Conservation (phyloP, 768 basidiomycete species). For the Pisolithus tinctorius region DNA sequence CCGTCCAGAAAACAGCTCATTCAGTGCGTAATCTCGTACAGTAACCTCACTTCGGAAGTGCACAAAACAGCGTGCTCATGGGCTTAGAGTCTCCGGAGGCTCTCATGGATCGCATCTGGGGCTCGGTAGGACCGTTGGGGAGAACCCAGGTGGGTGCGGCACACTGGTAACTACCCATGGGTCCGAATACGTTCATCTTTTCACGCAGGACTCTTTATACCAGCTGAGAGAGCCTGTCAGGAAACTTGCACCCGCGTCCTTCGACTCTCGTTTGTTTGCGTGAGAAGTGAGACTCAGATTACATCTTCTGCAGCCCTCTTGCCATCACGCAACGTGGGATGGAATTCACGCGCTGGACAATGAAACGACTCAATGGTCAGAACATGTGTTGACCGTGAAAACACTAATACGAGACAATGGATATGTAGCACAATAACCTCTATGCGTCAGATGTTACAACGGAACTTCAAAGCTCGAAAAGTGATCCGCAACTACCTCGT, state of each 20-base stretch:
- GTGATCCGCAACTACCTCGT: neutral
- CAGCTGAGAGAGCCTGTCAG: slow-evolving; percentile 59
- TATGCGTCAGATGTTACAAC: no score
- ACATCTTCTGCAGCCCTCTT: neutral
- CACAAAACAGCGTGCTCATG: slow-evolving; percentile 29
- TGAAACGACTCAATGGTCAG: no score
- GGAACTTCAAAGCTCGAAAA: neutral
- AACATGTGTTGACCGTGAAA: neutral
- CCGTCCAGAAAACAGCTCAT: slow-evolving; percentile 79
- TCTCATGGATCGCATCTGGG: slow-evolving; percentile 63
- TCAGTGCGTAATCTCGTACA: slow-evolving; percentile 44
- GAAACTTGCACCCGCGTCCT: slow-evolving; percentile 64
- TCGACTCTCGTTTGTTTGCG: slow-evolving; percentile 70
- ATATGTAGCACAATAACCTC: neutral
- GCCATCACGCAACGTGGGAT: neutral
- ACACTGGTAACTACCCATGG: no score
- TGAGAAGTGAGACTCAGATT: slow-evolving; percentile 52
- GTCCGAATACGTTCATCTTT: neutral
- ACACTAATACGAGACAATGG: neutral
- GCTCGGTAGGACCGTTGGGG: slow-evolving; percentile 70
- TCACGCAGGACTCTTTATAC: slow-evolving; percentile 63
- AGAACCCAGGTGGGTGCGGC: slow-evolving; percentile 62
- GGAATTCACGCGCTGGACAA: neutral
- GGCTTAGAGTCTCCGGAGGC: slow-evolving; percentile 67
- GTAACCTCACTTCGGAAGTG: no score